Conservation (phyloP, 2,329 filamentous ascomycete genomes). For the Claviceps pusilla region DNA sequence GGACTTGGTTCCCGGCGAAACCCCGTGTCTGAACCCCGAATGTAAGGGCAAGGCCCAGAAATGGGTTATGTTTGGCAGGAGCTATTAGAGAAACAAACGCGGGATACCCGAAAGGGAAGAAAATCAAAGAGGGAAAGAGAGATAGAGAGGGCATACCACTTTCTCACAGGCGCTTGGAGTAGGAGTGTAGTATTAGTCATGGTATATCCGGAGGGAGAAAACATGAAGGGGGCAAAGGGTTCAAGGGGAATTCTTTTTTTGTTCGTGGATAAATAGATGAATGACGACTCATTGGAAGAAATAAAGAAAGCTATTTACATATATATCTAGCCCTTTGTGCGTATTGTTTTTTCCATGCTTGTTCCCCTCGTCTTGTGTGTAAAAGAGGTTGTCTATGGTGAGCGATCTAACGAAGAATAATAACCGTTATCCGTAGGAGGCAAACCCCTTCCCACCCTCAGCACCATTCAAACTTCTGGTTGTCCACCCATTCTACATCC, state of each 20-base stretch:
- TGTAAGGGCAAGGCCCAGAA: constrained; percentile 62
- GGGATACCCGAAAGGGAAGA: background rate
- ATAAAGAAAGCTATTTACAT: background rate
- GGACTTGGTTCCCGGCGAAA: constrained; percentile 55
- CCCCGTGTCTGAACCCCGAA: constrained; percentile 83
- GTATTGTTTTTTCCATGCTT: too few relatives aligned
- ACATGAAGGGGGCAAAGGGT: too few relatives aligned
- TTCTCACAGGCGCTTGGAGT: constrained; percentile 4
- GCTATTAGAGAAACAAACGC: constrained; percentile 29
- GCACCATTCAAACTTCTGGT: constrained; percentile 70
- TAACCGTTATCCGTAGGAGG: background rate
- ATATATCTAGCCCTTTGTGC: too few relatives aligned
- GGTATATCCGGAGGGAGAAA: background rate
- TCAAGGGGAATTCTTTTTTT: too few relatives aligned
- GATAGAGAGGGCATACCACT: background rate
- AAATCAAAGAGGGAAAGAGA: background rate
- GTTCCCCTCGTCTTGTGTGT: too few relatives aligned
- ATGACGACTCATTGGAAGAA: background rate
- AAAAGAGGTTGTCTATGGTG: too few relatives aligned
- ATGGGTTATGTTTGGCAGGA: constrained; percentile 87
- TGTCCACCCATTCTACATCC: constrained; percentile 55
- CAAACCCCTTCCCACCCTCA: constrained; percentile 18
- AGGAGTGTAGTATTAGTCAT: background rate
- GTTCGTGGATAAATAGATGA: background rate
- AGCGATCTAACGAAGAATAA: background rate